These are phyloP conservation scores for Septoria linicola DNA, from an alignment of 2,329 filamentous ascomycete genomes.

Conservation along the genomic window DNA sequence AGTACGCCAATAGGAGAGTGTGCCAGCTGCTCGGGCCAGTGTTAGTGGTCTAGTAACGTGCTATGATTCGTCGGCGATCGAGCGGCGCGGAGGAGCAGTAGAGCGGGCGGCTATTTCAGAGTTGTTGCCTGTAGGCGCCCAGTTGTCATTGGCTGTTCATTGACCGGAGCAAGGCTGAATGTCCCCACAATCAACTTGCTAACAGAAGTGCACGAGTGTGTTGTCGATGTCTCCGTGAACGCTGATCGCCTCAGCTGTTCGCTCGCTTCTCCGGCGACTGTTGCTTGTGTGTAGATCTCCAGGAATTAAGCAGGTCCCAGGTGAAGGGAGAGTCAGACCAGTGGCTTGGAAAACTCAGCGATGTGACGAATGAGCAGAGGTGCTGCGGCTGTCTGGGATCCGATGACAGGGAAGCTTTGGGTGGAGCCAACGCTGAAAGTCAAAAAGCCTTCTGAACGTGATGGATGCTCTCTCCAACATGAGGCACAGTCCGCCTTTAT, in stretches of 20 bases:
- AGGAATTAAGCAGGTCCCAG: conserved; percentile 8
- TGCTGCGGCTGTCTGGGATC: conserved; percentile 12
- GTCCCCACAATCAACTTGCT: neutral
- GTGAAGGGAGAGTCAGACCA: conserved; percentile 10
- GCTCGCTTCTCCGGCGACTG: too few relatives aligned
- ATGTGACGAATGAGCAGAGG: conserved; percentile 10
- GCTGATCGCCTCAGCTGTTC: conserved; percentile 7
- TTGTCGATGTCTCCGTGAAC: conserved; percentile 9
- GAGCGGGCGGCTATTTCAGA: conserved; percentile 14
- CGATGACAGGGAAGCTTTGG: conserved; percentile 4
- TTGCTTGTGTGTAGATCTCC: neutral
- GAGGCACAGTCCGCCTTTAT: conserved; percentile 21
- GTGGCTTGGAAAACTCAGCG: conserved; percentile 6
- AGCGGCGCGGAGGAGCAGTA: conserved; percentile 23
- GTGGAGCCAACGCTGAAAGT: conserved; percentile 11
- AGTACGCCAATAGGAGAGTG: conserved; percentile 20
- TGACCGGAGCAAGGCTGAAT: conserved; percentile 10
- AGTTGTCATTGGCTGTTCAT: conserved; percentile 13
- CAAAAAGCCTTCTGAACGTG: conserved; percentile 9
- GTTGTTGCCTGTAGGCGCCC: conserved; percentile 16
- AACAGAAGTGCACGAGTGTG: conserved; percentile 4
- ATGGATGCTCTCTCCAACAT: conserved; percentile 9
- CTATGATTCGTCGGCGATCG: conserved; percentile 18
- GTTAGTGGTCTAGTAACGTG: conserved; percentile 3
- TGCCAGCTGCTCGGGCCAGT: conserved; percentile 14